These are phyloP conservation scores for Neurospora tetrasperma DNA, from an alignment of 495 filamentous ascomycete species.

Conservation along the genomic window DNA sequence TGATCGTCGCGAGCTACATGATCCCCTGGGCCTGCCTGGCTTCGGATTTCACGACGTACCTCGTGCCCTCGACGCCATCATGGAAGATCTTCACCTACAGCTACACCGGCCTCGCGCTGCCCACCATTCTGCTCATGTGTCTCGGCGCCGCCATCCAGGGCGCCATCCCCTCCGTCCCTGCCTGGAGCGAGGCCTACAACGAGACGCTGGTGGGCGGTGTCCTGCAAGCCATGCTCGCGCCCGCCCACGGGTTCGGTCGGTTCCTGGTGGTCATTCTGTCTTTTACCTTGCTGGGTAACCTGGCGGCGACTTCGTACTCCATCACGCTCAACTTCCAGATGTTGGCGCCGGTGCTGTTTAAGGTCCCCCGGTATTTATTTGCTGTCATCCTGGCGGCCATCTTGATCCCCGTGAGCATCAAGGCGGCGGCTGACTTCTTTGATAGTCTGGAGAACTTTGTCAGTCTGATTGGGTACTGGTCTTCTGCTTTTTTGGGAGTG, in stretches of 20 bases:
- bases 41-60: conserved; percentile 40
- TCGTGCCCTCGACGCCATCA: conserved; percentile 35
- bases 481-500: conserved; percentile 41
- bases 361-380: conserved; percentile 43
- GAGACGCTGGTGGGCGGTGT: conserved; percentile 41
- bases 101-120: conserved; percentile 36
- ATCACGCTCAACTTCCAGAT: conserved; percentile 49
- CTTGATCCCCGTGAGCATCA: conserved; percentile 42
- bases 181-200: conserved; percentile 38
- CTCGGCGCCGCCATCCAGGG: conserved; percentile 46
- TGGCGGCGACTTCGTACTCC: conserved; percentile 37
- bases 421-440: conserved; percentile 41
- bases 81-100: conserved; percentile 36
- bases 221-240: conserved; percentile 42
- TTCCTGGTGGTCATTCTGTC: conserved; percentile 45
- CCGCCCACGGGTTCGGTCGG: conserved; percentile 44
- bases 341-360: conserved; percentile 35
- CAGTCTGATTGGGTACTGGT: conserved; percentile 47
- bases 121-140: conserved; percentile 41
- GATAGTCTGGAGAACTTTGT: conserved; percentile 43
- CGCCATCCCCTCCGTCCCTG: conserved; percentile 28
- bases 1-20: conserved; percentile 38
- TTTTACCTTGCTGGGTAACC: conserved; percentile 43
- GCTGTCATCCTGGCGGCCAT: conserved; percentile 39
- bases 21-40: conserved; percentile 36